These are phyloP conservation scores for Aspergillus eucalypticola DNA, from an alignment of 2,329 filamentous ascomycete species.

Conservation along the genomic window DNA sequence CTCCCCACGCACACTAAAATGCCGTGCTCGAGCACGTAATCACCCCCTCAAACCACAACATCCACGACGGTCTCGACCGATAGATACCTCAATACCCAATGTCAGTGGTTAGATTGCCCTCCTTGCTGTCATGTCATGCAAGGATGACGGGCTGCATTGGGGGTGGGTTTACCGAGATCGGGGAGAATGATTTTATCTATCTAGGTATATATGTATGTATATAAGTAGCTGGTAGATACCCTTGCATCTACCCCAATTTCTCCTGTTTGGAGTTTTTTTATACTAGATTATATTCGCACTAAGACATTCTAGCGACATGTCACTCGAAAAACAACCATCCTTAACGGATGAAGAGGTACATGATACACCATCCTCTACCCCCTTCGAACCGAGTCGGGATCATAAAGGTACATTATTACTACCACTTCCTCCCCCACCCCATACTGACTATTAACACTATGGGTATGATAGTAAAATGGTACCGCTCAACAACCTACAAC, in stretches of 20 bases:
- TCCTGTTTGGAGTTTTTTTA: too few relatives aligned
- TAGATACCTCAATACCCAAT: too few relatives aligned
- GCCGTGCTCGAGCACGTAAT: slow-evolving; percentile 38
- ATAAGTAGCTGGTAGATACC: neutral
- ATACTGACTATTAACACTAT: too few relatives aligned
- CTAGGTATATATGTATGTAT: too few relatives aligned
- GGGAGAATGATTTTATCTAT: too few relatives aligned
- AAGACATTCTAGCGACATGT: neutral
- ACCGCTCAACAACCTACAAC: slow-evolving; percentile 72
- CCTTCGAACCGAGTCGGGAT: neutral
- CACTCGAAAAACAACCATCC: slow-evolving; percentile 17
- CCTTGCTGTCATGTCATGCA: neutral
- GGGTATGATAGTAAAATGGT: slow-evolving; percentile 55
- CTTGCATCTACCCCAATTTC: neutral
- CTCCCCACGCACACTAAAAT: slow-evolving; percentile 16
- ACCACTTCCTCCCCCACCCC: neutral
- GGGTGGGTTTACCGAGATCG: too few relatives aligned
- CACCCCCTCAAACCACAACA: slow-evolving; percentile 26
- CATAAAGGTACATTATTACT: slow-evolving; percentile 10
- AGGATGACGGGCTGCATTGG: neutral
- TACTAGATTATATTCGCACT: too few relatives aligned
- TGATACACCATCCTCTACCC: neutral
- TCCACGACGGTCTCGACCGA: slow-evolving; percentile 7
- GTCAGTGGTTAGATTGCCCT: too few relatives aligned
- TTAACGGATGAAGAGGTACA: slow-evolving; percentile 24